Conservation (phyloP, 2,329 filamentous ascomycete species). For the Triangularia verruculosa region DNA sequence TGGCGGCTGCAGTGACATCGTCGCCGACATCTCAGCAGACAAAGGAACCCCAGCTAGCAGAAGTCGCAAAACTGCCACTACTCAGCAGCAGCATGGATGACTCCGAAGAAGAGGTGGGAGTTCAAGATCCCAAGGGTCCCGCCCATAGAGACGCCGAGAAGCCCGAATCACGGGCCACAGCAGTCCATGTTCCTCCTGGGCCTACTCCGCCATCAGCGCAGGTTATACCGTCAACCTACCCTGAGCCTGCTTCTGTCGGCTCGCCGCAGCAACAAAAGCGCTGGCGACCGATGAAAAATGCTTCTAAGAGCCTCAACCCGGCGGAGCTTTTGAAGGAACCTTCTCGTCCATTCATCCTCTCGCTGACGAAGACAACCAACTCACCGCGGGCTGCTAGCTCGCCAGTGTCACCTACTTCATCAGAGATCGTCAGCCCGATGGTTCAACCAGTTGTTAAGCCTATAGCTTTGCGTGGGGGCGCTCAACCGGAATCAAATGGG, state of each 20-base stretch:
- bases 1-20: not conserved
- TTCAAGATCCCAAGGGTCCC: not conserved
- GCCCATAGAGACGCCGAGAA: not conserved
- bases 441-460: not conserved
- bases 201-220: constrained; percentile 32
- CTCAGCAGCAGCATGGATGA: not conserved
- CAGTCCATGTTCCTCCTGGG: constrained; percentile 15
- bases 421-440: not conserved
- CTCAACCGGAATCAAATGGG: not conserved
- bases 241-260: constrained; percentile 5
- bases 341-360: not conserved
- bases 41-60: not conserved
- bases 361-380: not conserved
- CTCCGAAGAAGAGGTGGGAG: not conserved
- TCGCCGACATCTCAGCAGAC: not conserved
- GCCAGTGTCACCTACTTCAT: not conserved
- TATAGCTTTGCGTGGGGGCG: not conserved
- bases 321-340: not conserved
- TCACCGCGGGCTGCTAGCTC: not conserved
- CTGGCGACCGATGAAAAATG: constrained; percentile 19
- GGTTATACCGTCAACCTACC: constrained; percentile 26
- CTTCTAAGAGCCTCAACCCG: not conserved
- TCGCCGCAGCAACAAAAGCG: constrained; percentile 14
- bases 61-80: not conserved
- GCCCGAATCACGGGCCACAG: not conserved